Base-by-base conservation (phyloP, 306 rosid genomes). In the Prunus dulcis region DNA sequence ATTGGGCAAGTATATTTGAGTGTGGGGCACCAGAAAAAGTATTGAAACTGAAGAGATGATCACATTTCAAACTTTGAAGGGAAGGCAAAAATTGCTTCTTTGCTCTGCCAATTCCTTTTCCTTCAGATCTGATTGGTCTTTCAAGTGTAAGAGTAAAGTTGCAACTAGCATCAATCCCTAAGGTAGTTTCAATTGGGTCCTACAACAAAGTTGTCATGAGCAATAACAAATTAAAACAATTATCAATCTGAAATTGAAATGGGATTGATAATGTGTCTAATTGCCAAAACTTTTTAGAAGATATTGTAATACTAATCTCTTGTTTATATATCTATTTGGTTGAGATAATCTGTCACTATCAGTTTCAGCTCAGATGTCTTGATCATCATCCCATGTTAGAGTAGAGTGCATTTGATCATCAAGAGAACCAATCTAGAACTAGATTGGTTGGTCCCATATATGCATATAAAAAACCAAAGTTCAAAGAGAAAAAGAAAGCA, bases 41-140 rank as follows among this genome's bases (percentile, higher is more conserved):
- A 80, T 80, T 76, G 61, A 83, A 74, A 80, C 79, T 76, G 67
- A 84, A 78, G 89, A 60, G 62, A 84, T 73, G 65, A 83, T 75
- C 84, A 74, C 67, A 83, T 78, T 65, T 75, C 75, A 82, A 70
- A 77, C 98, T 91, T 94, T 86, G 77, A 91, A 90, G 96, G 91
- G 50, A 91, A 91, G 98, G 81, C 66, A 85, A 81, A 73, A 14
- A 34, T 60, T 53, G 74, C 53, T 69, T 50, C 67, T 15, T 27
- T 43, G 70, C 50, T 70, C 49, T 64, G 78, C 74, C 75, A 83
- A 69, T 72, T 64, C 57, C 25, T 18, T 64, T 27, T 47, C n/a
- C 28, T n/a, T 52, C 32, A 5, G 56, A 66, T 49, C 56, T 18
- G 67, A 66, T 45, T 72, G 30, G 22, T 41, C 23, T 23, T 45